Conservation (phyloP, 371 early-diverging fungal species). For the Mortierella sp. region DNA sequence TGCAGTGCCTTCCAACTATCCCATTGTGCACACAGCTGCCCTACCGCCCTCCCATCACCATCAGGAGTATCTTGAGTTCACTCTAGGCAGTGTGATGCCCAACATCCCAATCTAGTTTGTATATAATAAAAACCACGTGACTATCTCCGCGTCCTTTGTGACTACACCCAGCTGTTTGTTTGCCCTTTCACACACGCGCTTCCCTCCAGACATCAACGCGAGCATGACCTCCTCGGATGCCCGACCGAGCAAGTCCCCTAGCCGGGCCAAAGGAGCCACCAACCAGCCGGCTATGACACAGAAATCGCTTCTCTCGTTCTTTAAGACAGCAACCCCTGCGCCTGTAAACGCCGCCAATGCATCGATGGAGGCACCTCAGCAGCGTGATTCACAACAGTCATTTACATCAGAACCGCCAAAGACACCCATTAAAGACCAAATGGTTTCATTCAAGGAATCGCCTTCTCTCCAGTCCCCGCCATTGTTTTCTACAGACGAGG, state of each 20-base stretch:
- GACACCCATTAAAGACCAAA: constrained; percentile 18
- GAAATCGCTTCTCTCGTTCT: constrained; percentile 58
- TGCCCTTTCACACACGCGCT: not conserved
- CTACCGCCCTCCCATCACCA: constrained; percentile 54
- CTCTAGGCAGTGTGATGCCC: constrained; percentile 36
- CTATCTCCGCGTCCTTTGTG: constrained; percentile 1
- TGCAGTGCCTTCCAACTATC: constrained; percentile 18
- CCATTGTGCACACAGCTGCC: constrained; percentile 39
- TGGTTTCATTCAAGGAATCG: not conserved
- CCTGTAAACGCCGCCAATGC: constrained; percentile 11
- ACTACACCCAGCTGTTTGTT: not conserved
- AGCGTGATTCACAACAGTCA: not conserved
- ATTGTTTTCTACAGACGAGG: constrained; percentile 41
- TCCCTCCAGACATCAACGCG: not conserved
- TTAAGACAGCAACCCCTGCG: constrained; percentile 38
- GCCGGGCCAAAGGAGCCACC: constrained; percentile 64
- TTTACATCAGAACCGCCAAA: constrained; percentile 2
- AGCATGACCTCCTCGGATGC: constrained; percentile 23
- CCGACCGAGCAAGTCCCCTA: constrained; percentile 48
- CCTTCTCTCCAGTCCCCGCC: constrained; percentile 24
- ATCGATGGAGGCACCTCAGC: not conserved
- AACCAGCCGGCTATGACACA: constrained; percentile 44
- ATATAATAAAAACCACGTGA: no score
- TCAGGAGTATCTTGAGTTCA: constrained; percentile 52
- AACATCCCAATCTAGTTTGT: constrained; percentile 24